phyloP scores from a whole-genome alignment of 2,329 filamentous ascomycete species.

The Beauveria sp. region DNA sequence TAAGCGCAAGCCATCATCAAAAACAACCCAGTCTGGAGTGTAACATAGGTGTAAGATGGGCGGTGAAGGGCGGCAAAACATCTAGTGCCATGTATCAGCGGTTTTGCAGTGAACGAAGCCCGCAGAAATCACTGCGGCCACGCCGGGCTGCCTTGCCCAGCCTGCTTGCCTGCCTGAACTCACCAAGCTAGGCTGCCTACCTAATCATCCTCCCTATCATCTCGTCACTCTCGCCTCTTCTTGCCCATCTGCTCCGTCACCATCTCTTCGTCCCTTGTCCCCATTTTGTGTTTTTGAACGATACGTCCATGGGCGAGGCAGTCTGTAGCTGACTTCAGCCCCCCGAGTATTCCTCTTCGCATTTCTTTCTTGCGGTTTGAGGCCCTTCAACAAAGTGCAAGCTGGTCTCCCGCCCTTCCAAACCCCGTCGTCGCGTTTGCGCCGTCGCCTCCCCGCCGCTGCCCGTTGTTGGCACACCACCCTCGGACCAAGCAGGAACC shows the following conservation, averaged over 20 bases:
- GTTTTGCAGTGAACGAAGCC: background rate
- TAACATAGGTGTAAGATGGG: background rate
- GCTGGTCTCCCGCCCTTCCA: background rate
- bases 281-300: background rate
- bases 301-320: background rate
- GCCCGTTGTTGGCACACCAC: background rate
- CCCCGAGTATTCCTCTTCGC: too few species aligned
- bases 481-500: background rate
- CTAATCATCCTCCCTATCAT: background rate
- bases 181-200: background rate
- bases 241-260: slow-evolving; percentile 3
- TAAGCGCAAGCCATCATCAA: too few species aligned
- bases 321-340: background rate
- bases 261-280: background rate
- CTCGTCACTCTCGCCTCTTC: slow-evolving; percentile 7
- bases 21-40: too few species aligned
- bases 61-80: background rate
- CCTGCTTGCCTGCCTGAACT: background rate
- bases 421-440: slow-evolving; percentile 7
- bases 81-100: background rate
- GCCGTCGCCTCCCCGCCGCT: slow-evolving; percentile 4
- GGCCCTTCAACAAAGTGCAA: background rate
- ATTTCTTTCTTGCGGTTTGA: background rate
- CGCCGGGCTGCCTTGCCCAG: background rate
- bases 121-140: background rate